Evolutionary conservation across 1,284 basidiomycete species (phyloP), one percentile per base, ranked within the genome.

Genomic region (Stereum hirsutum): DNA sequence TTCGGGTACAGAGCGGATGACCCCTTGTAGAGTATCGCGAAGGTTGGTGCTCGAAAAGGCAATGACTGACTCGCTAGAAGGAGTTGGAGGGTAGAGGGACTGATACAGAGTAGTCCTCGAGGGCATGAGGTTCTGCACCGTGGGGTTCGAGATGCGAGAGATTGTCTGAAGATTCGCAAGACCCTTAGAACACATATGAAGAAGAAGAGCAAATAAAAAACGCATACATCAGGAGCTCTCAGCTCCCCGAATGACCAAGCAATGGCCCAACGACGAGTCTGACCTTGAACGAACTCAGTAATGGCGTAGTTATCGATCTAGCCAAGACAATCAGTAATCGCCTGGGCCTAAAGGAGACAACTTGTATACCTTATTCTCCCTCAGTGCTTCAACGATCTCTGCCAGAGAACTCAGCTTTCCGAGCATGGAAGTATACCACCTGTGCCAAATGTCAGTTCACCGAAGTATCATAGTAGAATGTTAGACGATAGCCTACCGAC

Each of bases 371-470:
- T 30, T 10, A 30, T 30, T 30, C 28, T 30, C 28, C n/a, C 28
- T 8, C 8, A 30, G 28, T 8, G 8, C n/a, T 30, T 8, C 8
- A 6, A 92, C 73, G 1, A 97, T 59, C 1, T 72, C 61, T 0
- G 59, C 58, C 3, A 96, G 66, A 14, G 89, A 90, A 0, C 84
- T 75, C 55, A 88, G 69, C 54, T 89, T 93, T 1, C 94, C 94
- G 0, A 97, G 69, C 74, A 97, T 83, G 8, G 88, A 91, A 0
- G 93, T 93, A 57, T 81, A 97, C 93, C 91, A 96, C 41, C 88
- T 90, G 41, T 24, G 24, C n/a, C 14, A 17, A n/a, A 31, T n/a
- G 15, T n/a, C 5, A 24, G 15, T 20, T 2, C 7, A n/a, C 7
- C 3, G 43, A 11, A 23, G 3, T 19, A 12, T 24, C 24, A 26